Evolutionary conservation across 2,329 filamentous ascomycete species (phyloP), one percentile per base, ranked within the genome.

Genomic region (Fusarium torulosum): DNA sequence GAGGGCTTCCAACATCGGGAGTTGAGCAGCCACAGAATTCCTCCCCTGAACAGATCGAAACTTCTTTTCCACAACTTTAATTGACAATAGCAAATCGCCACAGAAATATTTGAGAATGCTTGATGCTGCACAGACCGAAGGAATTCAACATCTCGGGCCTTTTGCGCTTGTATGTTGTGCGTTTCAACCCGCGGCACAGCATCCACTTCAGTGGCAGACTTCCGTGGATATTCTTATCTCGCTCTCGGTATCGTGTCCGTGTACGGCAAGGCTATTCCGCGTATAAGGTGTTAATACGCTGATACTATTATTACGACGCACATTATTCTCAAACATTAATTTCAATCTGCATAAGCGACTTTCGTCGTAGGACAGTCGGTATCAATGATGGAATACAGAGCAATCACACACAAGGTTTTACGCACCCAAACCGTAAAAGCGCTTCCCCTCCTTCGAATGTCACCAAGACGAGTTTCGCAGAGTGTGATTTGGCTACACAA

Each of bases 1-100:
- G 13, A 40, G 20, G 55, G 42, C 37, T 44, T 38, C 46, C n/a
- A 45, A 17, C n/a, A 46, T 41, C 52, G 56, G 66, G 66, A 68
- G 41, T 54, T 29, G 52, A 37, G 41, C 52, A 29, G 66, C 66
- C 66, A 69, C 66, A 45, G 21, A 49, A 68, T 68, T 69, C 66
- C 66, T 59, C 19, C 33, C 35, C 38, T 50, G 33, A 41, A 49
- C 33, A 19, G 29, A 52, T 38, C 38, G 25, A 59, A 50, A 19
- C 15, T 14, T 33, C 21, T 41, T 33, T 25, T 25, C 41, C 21
- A 29, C 49, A 50, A 37, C 27, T 29, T 29, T 29, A 14, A 52
- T 66, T 31, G 41, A 56, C 60, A 59, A 25, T 21, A 35, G 25
- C 21, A 5, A 21, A 20, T 60, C 20, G 27, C 55, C 33, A 60